Evolutionary conservation across 73 alveolate species (phyloP).

Genomic region (Uronychia setigera): DNA sequence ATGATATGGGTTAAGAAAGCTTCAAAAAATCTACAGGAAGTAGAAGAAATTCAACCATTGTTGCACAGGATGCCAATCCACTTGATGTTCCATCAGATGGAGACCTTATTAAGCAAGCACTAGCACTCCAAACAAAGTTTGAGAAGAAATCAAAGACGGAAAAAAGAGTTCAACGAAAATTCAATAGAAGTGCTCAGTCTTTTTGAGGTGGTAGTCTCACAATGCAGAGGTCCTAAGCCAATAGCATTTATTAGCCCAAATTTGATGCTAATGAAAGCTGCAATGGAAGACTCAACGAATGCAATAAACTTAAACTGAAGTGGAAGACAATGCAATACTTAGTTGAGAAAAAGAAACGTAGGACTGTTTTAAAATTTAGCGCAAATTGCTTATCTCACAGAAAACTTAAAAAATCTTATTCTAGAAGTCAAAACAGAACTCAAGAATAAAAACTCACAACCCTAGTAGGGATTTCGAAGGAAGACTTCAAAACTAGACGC

Average conservation of each 20-base stretch:
- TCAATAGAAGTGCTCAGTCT: neutral
- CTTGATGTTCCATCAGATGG: no score
- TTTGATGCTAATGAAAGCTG: neutral
- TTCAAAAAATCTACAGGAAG: no score
- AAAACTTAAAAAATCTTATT: neutral
- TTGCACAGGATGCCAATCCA: no score
- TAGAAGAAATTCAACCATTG: no score
- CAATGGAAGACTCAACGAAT: neutral
- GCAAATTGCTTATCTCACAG: neutral
- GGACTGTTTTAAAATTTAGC: constrained; percentile 1
- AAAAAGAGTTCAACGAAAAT: neutral
- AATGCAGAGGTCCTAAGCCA: neutral
- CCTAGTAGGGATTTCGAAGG: no score
- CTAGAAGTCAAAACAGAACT: neutral
- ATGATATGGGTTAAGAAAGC: no score
- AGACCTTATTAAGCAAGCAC: no score
- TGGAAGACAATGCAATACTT: constrained; percentile 51
- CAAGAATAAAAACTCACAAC: neutral
- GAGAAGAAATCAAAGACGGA: neutral
- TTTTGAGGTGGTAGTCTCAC: neutral
- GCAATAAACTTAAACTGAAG: constrained; percentile 21
- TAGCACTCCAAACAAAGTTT: no score
- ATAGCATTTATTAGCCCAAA: neutral
- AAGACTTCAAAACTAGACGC: neutral
- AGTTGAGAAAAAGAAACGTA: constrained; percentile 27